Conservation (phyloP, 2,329 filamentous ascomycete species). For the Leptographium flavum region DNA sequence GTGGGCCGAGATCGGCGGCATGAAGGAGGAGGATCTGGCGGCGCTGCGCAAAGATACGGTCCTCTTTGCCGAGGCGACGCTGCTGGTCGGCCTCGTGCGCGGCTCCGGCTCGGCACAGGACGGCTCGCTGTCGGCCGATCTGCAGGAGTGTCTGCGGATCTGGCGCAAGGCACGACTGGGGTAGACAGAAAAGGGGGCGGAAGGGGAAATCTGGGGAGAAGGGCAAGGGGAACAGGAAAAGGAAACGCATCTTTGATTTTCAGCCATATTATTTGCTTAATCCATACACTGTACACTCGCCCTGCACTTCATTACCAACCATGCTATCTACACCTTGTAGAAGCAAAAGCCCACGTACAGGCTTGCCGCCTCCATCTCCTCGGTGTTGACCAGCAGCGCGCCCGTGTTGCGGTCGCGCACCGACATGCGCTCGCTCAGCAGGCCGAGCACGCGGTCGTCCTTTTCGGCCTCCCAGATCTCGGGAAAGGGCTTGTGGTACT, state of each 20-base stretch:
- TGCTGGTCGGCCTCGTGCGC: conserved; percentile 33
- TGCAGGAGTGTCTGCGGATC: conserved; percentile 39
- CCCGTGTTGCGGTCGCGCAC: conserved; percentile 60
- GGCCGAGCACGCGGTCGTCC: conserved; percentile 65
- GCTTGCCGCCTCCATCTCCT: conserved; percentile 83
- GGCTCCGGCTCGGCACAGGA: conserved; percentile 30
- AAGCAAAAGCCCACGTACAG: conserved; percentile 96
- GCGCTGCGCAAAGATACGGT: conserved; percentile 22
- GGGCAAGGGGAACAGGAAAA: no score
- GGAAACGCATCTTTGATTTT: not conserved
- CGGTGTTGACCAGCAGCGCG: conserved; percentile 56
- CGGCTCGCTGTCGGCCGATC: conserved; percentile 33
- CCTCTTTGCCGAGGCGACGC: conserved; percentile 31
- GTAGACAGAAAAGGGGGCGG: no score
- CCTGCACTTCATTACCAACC: not conserved
- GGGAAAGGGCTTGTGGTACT: conserved; percentile 81
- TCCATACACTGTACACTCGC: not conserved
- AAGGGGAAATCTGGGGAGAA: no score
- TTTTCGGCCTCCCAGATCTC: conserved; percentile 91
- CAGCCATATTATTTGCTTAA: not conserved
- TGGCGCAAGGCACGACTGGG: conserved; percentile 40
- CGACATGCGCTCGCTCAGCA: conserved; percentile 88
- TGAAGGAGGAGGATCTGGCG: conserved; percentile 30
- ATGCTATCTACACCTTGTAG: conserved; percentile 60
- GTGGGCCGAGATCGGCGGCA: conserved; percentile 41